Base-by-base conservation (phyloP, 352 stramenopile species). In the Globisporangium nunn region DNA sequence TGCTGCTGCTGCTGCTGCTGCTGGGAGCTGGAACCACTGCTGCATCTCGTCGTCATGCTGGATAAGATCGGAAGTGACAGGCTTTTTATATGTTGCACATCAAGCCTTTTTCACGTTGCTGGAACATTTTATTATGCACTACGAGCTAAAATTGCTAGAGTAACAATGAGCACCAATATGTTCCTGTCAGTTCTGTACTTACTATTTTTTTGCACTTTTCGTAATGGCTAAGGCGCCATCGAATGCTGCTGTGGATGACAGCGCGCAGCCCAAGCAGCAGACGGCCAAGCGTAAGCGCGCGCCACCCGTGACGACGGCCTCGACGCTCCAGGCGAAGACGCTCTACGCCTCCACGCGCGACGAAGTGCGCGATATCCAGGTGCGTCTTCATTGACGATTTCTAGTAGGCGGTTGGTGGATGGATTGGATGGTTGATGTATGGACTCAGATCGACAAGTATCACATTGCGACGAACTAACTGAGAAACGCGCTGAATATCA, bases 281-380 rank as follows among this genome's bases (percentile, higher is more conserved):
- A 52, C 54, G 29, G 47, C 52, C 56, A 79, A 79, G 63, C 71
- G 71, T 55, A 74, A 72, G 45, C 56, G 39, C 47, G 43, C 18
- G 10, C 29, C 58, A 12, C 23, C 43, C 11, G 66, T 73, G 55
- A 71, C 55, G 11, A 78, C 73, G 1, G 70, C 70, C 15, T 64
- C 70, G n/a, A 74, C 63, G 40, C 57, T 81, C 18, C 68, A 76
- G 56, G 49, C 63, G 14, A 74, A 68, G 55, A 67, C 60, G 45
- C 67, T 83, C 49, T 71, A 71, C 30, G 63, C 64, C 33, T 69
- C 71, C 31, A 83, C 74, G 48, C 71, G 69, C 29, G 69, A 81
- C 46, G 74, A 83, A 28, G 50, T 83, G 54, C 66, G 56, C 33
- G 68, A 74, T 43, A 78, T 83, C 44, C 68, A 81, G 71, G 69